Percentiles rank a stretch among this genome's conserved stretches.
These are phyloP conservation scores for Ochetophila trinervis DNA, from an alignment of 306 rosid species.

Conservation along the genomic window DNA sequence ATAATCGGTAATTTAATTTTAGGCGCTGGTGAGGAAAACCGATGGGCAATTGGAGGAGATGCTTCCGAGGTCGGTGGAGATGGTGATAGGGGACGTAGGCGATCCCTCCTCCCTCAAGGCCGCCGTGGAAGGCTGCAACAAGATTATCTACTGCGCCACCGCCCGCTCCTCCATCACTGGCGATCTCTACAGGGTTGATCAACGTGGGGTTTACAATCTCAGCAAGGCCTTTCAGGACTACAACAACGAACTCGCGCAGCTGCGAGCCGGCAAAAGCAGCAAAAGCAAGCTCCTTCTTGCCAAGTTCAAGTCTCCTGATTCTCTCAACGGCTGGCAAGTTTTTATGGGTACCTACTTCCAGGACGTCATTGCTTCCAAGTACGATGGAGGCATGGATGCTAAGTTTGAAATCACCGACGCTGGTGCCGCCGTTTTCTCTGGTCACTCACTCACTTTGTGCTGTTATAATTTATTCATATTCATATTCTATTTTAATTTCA, in stretches of 20 bases:
- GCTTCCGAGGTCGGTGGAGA: constrained; percentile 94
- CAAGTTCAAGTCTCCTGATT: constrained; percentile 69
- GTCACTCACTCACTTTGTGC: constrained; percentile 26
- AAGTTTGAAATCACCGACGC: constrained; percentile 74
- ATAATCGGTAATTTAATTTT: too few species aligned
- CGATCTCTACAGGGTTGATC: constrained; percentile 90
- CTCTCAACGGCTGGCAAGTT: constrained; percentile 83
- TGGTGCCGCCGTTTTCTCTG: constrained; percentile 79
- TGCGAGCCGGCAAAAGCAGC: constrained; percentile 94
- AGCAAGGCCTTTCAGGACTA: constrained; percentile 96
- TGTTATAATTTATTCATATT: constrained; percentile 12
- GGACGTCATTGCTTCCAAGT: constrained; percentile 79
- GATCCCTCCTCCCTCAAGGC: constrained; percentile 58
- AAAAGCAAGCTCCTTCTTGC: constrained; percentile 79
- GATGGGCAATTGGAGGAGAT: constrained; percentile 61
- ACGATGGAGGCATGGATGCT: constrained; percentile 98
- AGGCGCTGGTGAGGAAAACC: constrained; percentile 85
- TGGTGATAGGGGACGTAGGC: constrained; percentile 82
- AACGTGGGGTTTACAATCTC: constrained; percentile 76
- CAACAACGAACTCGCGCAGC: constrained; percentile 81
- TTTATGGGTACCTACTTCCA: constrained; percentile 84
- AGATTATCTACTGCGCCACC: constrained; percentile 91
- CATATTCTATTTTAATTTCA: background rate
- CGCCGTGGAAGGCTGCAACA: constrained; percentile 77
- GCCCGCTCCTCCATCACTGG: constrained; percentile 85